phyloP scores from a whole-genome alignment of 2,329 filamentous ascomycete genomes.

The Botrytis sinoallii region DNA sequence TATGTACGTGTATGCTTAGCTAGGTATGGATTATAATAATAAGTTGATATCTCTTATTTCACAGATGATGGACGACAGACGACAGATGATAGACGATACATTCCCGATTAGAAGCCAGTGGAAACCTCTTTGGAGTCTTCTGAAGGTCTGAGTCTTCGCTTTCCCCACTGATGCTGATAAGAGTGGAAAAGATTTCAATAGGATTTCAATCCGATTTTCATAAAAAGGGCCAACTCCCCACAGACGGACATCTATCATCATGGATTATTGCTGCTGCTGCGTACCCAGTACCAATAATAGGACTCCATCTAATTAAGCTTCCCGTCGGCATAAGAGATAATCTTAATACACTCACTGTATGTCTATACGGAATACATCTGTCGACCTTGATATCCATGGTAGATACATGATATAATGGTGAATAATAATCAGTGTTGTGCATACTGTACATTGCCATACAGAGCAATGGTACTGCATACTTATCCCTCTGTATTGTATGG shows the following conservation, averaged over 20 bases:
- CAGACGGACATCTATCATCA: background rate
- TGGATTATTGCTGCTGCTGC: background rate
- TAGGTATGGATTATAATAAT: background rate
- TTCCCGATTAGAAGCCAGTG: background rate
- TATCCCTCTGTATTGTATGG: background rate
- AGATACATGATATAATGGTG: background rate
- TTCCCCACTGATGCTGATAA: background rate
- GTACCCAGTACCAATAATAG: background rate
- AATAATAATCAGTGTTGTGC: background rate
- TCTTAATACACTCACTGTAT: background rate
- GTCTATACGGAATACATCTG: too few relatives aligned
- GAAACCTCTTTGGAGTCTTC: background rate
- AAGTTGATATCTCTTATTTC: background rate
- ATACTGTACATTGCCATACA: background rate
- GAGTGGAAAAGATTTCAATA: background rate
- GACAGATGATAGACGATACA: background rate
- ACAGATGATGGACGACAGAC: background rate
- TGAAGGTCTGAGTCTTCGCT: background rate
- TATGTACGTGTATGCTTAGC: background rate
- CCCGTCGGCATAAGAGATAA: slow-evolving; percentile 7
- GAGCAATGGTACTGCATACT: background rate
- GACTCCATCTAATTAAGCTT: background rate
- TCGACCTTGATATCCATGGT: too few relatives aligned
- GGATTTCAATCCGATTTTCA: background rate
- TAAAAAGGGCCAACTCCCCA: background rate